A percentile compares a stretch with the other conserved stretches of the same genome.
Conservation (phyloP, 768 basidiomycete species). For the Kwoniella dejecticola region DNA sequence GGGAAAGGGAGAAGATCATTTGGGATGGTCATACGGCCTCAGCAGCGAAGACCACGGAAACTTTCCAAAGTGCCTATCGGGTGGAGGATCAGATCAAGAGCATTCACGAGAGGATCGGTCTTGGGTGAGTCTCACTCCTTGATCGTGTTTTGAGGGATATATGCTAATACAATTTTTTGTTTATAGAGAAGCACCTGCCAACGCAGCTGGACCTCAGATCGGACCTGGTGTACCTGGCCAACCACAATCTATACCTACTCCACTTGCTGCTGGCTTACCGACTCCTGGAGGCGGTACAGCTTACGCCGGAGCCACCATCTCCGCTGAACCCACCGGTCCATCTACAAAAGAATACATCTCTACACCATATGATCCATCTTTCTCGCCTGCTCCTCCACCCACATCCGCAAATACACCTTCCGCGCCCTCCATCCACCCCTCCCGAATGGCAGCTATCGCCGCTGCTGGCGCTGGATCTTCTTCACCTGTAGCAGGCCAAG, state of each 20-base stretch:
- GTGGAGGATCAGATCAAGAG: slow-evolving; percentile 98
- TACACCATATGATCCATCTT: slow-evolving; percentile 31
- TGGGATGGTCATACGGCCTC: slow-evolving; percentile 99
- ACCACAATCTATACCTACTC: slow-evolving; percentile 60
- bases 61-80: slow-evolving; percentile 88
- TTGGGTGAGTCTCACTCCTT: slow-evolving; percentile 28
- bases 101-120: slow-evolving; percentile 74
- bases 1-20: slow-evolving; percentile 89
- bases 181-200: slow-evolving; percentile 19
- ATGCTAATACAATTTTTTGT: too few relatives aligned
- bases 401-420: slow-evolving; percentile 29
- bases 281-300: slow-evolving; percentile 58
- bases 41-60: slow-evolving; percentile 86
- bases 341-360: slow-evolving; percentile 57
- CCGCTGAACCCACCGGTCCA: slow-evolving; percentile 83
- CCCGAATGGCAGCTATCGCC: slow-evolving; percentile 66
- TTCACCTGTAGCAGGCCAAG: slow-evolving; percentile 62
- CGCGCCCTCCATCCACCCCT: slow-evolving; percentile 68
- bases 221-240: slow-evolving; percentile 62
- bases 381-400: slow-evolving; percentile 21
- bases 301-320: slow-evolving; percentile 77
- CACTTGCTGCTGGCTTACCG: slow-evolving; percentile 67
- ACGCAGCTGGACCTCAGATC: slow-evolving; percentile 76
- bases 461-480: slow-evolving; percentile 51
- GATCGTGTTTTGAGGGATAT: too few relatives aligned